Percentiles rank a stretch among this genome's conserved stretches.
Evolutionary conservation across 495 filamentous ascomycete species (phyloP).

Genomic region (Penicillium coffeae): DNA sequence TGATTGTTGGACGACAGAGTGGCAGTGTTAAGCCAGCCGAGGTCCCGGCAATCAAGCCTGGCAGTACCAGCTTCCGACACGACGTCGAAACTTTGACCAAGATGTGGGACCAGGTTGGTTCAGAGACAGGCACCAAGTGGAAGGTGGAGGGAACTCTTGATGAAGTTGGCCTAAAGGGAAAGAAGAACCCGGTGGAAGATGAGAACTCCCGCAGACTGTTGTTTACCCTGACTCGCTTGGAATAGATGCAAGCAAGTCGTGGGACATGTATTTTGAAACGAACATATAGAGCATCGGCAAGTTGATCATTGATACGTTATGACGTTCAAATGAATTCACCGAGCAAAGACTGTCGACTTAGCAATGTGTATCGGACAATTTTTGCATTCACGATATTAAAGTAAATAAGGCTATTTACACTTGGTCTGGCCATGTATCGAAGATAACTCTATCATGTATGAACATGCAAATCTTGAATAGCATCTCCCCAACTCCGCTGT

Average conservation of each 20-base stretch:
- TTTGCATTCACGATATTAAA: too few species aligned
- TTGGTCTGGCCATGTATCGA: too few species aligned
- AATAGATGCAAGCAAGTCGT: neutral
- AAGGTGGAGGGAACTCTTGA: constrained; percentile 10
- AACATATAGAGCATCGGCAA: too few species aligned
- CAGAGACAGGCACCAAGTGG: constrained; percentile 16
- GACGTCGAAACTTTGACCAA: constrained; percentile 8
- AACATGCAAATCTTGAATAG: neutral
- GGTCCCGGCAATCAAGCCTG: constrained; percentile 10
- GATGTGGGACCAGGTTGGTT: constrained; percentile 17
- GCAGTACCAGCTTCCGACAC: constrained; percentile 11
- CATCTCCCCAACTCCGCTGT: neutral
- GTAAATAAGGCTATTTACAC: too few species aligned
- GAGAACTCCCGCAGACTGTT: constrained; percentile 10
- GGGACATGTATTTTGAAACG: neutral
- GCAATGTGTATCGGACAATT: too few species aligned
- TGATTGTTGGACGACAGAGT: constrained; percentile 9
- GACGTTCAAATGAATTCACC: too few species aligned
- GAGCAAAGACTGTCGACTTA: too few species aligned
- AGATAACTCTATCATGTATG: neutral
- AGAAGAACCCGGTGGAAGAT: constrained; percentile 10
- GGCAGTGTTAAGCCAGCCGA: constrained; percentile 6
- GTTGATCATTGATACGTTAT: too few species aligned
- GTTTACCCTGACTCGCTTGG: constrained; percentile 4
- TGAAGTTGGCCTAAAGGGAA: constrained; percentile 4